Conservation (phyloP, 108 stramenopile species). For the Cyclotella baltica region DNA sequence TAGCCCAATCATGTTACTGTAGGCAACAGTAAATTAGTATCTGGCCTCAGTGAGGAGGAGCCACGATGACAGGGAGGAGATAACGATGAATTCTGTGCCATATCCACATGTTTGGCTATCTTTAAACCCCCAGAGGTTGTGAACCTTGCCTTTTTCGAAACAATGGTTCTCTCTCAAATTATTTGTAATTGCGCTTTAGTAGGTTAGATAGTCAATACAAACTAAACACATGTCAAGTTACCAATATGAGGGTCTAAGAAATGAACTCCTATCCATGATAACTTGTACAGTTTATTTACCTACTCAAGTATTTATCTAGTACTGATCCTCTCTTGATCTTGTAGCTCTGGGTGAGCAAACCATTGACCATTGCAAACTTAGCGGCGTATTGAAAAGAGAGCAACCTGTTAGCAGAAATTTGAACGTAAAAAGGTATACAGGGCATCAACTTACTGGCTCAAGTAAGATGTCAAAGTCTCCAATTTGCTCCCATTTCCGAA, state of each 20-base stretch:
- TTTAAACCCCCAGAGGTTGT: too few species aligned
- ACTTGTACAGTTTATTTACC: too few species aligned
- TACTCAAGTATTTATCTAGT: background rate
- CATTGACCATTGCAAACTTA: constrained; percentile 62
- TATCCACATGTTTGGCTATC: too few species aligned
- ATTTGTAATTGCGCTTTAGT: too few species aligned
- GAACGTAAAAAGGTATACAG: background rate
- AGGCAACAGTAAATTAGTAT: background rate
- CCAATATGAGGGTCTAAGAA: too few species aligned
- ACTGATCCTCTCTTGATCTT: constrained; percentile 55
- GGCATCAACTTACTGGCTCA: constrained; percentile 40
- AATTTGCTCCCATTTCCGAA: constrained; percentile 52
- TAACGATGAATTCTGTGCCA: background rate
- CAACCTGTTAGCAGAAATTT: background rate
- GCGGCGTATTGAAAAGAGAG: too few species aligned
- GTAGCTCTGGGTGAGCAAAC: constrained; percentile 66
- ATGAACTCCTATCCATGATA: too few species aligned
- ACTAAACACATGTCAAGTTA: too few species aligned
- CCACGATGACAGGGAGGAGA: background rate
- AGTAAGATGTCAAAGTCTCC: constrained; percentile 36
- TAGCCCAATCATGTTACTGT: too few species aligned
- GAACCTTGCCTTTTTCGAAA: too few species aligned
- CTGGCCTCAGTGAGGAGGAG: background rate
- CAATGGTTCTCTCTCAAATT: too few species aligned
- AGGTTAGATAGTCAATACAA: too few species aligned